phyloP scores from a whole-genome alignment of 2,329 filamentous ascomycete species.

The Botrytis fragariae region DNA sequence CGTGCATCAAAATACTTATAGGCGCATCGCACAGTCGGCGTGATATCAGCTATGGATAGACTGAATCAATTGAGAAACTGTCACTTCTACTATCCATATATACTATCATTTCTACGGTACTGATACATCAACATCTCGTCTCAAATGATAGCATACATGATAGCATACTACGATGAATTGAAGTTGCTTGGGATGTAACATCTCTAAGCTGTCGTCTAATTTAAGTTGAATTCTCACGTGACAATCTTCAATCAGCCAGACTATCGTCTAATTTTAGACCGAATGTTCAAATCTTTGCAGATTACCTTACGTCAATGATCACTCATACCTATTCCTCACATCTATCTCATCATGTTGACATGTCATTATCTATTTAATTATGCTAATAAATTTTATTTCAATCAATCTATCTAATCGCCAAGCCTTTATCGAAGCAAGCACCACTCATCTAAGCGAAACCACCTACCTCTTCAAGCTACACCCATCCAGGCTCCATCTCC shows the following conservation, averaged over 20 bases:
- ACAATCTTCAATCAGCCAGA: background rate
- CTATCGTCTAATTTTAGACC: background rate
- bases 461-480: background rate
- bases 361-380: fast-evolving
- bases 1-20: background rate
- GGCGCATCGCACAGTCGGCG: background rate
- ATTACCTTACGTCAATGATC: background rate
- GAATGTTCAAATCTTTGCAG: background rate
- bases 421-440: background rate
- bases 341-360: background rate
- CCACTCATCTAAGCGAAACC: background rate
- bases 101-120: too few species aligned
- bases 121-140: background rate
- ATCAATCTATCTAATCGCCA: background rate
- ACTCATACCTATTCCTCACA: background rate
- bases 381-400: background rate
- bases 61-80: background rate
- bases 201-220: background rate
- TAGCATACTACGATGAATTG: background rate
- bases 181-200: background rate
- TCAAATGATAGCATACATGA: too few species aligned
- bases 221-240: background rate
- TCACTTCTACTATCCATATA: background rate
- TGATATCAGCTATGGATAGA: background rate
- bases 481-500: background rate